A percentile compares a stretch with the other conserved stretches of the same genome.
Conservation (phyloP, 2,329 filamentous ascomycete genomes). For the Paecilomyces sp. region DNA sequence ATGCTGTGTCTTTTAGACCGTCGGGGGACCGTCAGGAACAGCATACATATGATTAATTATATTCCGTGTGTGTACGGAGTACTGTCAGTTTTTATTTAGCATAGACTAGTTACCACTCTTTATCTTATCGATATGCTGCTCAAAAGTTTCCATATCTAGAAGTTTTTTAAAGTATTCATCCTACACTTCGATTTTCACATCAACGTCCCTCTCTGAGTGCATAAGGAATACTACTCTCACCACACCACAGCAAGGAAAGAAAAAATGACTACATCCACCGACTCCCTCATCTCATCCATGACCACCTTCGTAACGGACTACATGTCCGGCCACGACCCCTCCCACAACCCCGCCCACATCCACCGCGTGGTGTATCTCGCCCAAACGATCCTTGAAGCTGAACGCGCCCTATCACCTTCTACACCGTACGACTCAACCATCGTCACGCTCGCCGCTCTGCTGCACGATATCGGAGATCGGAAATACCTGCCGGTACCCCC, state of each 20-base stretch:
- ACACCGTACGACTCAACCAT: constrained; percentile 44
- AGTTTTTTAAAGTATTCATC: too few species aligned
- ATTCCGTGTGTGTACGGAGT: too few species aligned
- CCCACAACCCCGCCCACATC: constrained; percentile 83
- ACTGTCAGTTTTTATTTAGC: too few species aligned
- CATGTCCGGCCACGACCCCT: constrained; percentile 71
- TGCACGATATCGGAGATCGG: constrained; percentile 85
- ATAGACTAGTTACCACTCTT: too few species aligned
- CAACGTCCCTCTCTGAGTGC: too few species aligned
- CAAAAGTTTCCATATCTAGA: too few species aligned
- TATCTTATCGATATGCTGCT: too few species aligned
- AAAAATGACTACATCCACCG: constrained; percentile 6
- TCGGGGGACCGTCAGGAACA: too few species aligned
- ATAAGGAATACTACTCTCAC: too few species aligned
- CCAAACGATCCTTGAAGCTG: constrained; percentile 53
- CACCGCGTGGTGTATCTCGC: constrained; percentile 70
- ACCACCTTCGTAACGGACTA: constrained; percentile 60
- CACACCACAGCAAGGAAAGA: constrained; percentile 2
- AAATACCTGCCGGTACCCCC: constrained; percentile 57
- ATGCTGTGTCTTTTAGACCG: too few species aligned
- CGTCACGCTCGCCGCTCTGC: constrained; percentile 62
- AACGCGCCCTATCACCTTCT: constrained; percentile 27
- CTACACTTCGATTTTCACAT: too few species aligned
- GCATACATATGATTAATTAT: too few species aligned
- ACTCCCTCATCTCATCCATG: constrained; percentile 47